Base-by-base conservation (phyloP, 2,329 filamentous ascomycete genomes). In the Magnaporthales sp. region DNA sequence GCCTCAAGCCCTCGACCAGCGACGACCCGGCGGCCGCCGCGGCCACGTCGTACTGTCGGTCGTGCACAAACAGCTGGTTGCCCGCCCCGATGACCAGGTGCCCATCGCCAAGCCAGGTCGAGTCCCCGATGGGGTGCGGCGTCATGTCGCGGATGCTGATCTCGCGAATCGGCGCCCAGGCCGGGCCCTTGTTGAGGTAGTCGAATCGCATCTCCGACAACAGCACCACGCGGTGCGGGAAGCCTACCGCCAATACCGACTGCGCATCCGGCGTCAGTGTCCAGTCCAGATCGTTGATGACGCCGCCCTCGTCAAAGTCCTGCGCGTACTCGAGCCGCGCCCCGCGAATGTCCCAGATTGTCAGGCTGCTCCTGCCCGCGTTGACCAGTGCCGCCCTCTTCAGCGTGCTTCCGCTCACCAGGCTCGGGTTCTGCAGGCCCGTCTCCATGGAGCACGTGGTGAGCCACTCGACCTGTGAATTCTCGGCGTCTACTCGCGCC, bases 161-260 rank as follows among this genome's bases (percentile, higher is more conserved):
- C 74, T 96, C 91, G 62, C 91, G 84, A 67, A 97, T 90, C 27
- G 90, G 84, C 0, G 91, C 90, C 93, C 93, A 97, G 0, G 93
- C 92, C n/a, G 92, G 91, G 0, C 91, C 90, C 68, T 91, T 89
- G 72, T 93, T 92, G 22, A 97, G 82, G 74, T 97, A 97, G 76
- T 97, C 92, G 73, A 95, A 97, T 13, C 93, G 90, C 79, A 96
- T 88, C 74, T 97, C 93, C 6, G 91, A 89, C 29, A 97, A 84
- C 2, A 97, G 82, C 31, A 96, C 78, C 5, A 97, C 89, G 67
- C 90, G 87, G 70, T 93, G 91, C n/a, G 90, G 89, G 73, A 97
- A 97, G 0, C 93, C 93, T n/a, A 97, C 91, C 0, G 93, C 92
- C 24, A 97, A 81, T 66, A 97, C 93, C 1, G 91, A 94, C 73